Conservation (phyloP, 768 basidiomycete genomes). For the Kwoniella heveanensis region DNA sequence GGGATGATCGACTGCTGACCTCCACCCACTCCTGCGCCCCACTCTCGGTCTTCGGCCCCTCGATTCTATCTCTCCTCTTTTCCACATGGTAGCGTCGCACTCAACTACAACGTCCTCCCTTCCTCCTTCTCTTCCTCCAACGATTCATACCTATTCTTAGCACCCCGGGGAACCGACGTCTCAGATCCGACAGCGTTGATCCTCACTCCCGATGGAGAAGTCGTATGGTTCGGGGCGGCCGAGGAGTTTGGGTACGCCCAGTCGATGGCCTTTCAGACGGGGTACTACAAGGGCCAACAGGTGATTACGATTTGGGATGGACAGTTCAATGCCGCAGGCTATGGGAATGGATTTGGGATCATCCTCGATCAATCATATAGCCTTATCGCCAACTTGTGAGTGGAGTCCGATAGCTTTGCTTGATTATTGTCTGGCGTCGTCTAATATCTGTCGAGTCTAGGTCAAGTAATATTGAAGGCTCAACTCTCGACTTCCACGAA, state of each 20-base stretch:
- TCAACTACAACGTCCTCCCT: background rate
- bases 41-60: background rate
- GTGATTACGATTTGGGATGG: slow-evolving; percentile 43
- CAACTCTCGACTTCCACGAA: slow-evolving; percentile 31
- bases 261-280: slow-evolving; percentile 32
- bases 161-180: background rate
- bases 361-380: slow-evolving; percentile 28
- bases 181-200: background rate
- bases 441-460: too few relatives aligned
- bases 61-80: background rate
- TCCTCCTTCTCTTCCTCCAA: background rate
- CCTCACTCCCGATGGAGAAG: slow-evolving; percentile 4
- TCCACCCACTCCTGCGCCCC: background rate
- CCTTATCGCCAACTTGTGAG: slow-evolving; percentile 26
- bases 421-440: too few relatives aligned
- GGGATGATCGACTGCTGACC: background rate
- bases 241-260: slow-evolving; percentile 25
- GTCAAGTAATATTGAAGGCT: slow-evolving; percentile 6
- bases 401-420: too few relatives aligned
- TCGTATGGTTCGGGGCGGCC: slow-evolving; percentile 20
- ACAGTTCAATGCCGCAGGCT: slow-evolving; percentile 28
- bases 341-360: slow-evolving; percentile 28
- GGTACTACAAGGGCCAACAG: slow-evolving; percentile 31
- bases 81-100: background rate
- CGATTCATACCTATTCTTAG: background rate